Evolutionary conservation across 768 basidiomycete genomes (phyloP), one percentile per base, ranked within the genome.

Genomic region (Lentinula guzmanii): DNA sequence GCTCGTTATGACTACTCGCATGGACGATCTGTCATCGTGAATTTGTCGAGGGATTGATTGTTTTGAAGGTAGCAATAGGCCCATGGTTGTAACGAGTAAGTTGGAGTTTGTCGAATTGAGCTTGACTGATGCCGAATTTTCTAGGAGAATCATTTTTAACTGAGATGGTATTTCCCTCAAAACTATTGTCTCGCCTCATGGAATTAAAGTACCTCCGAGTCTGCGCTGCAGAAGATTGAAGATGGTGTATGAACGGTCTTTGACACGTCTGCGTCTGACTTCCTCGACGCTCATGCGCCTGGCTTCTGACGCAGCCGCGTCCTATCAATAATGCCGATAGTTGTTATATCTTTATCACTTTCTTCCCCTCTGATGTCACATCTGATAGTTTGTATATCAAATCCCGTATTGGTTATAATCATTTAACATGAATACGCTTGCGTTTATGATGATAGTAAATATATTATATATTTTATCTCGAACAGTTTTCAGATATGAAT

Each of bases 1-100:
- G 56, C 56, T 16, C 56, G 41, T 28, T 58, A 13, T 45, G 42
- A 58, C 16, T 58, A 58, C 24, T 43, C 56, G 4, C 28, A 43
- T 58, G 24, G 45, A 31, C 41, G 24, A 43, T 43, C 45, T 24
- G 56, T 58, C 21, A 4, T 46, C n/a, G 42, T 58, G 7, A 46
- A 58, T 43, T 15, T 58, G 39, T 58, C 56, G 7, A 54, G 53
- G 35, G 35, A 33, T n/a, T 54, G 53, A 52, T 31, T 52, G n/a
- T 52, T 13, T 52, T 24, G 31, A 33, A 37, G 37, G 37, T 37
- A 37, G 37, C 37, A 37, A 37, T 37, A 37, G 37, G 37, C 37
- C 2, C 37, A 52, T 28, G 2, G 13, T 52, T 31, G 11, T 28
- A 24, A 52, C 31, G 11, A 15, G 15, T 24, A 28, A 52, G 24